Percentiles rank a stretch among this genome's conserved stretches.
These are phyloP conservation scores for Neopestalotiopsis clavispora DNA, from an alignment of 2,329 filamentous ascomycete genomes.

Conservation along the genomic window DNA sequence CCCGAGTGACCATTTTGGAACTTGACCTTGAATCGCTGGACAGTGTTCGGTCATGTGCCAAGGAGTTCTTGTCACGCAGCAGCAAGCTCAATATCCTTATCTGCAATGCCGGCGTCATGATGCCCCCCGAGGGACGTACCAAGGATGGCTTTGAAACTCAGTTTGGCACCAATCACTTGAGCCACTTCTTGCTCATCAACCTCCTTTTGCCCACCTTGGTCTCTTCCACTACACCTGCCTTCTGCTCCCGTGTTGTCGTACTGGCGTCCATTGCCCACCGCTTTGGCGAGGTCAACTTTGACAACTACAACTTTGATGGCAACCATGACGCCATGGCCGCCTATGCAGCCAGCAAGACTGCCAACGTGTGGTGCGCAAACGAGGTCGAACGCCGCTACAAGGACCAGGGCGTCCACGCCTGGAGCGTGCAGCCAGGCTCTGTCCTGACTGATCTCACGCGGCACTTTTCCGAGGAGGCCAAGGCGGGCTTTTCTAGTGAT, in stretches of 20 bases:
- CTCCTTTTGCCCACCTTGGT: conserved; percentile 19
- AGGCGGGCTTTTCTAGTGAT: conserved; percentile 5
- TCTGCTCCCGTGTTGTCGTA: conserved; percentile 38
- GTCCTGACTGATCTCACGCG: conserved; percentile 37
- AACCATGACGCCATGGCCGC: conserved; percentile 41
- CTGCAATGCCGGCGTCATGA: conserved; percentile 23
- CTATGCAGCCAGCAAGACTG: conserved; percentile 56
- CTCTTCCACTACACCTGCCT: neutral
- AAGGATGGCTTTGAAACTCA: conserved; percentile 26
- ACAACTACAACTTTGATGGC: conserved; percentile 43
- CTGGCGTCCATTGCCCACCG: conserved; percentile 47
- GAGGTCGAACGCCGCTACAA: conserved; percentile 5
- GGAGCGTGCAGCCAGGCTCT: conserved; percentile 49
- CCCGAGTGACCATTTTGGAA: conserved; percentile 20
- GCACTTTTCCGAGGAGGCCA: conserved; percentile 25
- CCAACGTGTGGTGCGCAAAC: conserved; percentile 42
- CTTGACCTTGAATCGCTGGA: conserved; percentile 24
- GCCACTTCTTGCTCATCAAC: neutral
- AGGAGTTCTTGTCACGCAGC: conserved; percentile 19
- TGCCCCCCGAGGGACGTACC: conserved; percentile 16
- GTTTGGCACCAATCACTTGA: conserved; percentile 25
- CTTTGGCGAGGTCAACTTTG: conserved; percentile 33
- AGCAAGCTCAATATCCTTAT: conserved; percentile 24
- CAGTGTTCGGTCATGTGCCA: conserved; percentile 21
- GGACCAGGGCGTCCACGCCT: neutral